Percentiles rank a stretch among this genome's conserved stretches.
These are phyloP conservation scores for Cyberlindnera euphorbiiphila DNA, from an alignment of 805 yeast species.

Conservation along the genomic window DNA sequence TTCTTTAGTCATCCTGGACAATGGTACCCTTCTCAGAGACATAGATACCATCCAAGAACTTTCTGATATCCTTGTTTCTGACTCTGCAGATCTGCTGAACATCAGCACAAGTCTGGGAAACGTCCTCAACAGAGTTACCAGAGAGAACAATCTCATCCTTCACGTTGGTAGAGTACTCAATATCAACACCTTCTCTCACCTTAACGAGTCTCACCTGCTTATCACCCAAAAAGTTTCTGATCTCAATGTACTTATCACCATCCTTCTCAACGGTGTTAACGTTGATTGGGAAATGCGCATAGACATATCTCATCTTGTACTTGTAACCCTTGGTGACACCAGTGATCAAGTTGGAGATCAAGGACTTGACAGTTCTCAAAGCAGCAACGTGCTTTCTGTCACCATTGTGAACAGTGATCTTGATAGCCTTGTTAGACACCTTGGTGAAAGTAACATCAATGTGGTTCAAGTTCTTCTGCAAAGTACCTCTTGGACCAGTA, in stretches of 20 bases:
- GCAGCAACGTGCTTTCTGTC: conserved; percentile 99
- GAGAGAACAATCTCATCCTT: conserved; percentile 91
- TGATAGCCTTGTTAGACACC: conserved; percentile 66
- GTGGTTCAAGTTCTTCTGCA: conserved; percentile 88
- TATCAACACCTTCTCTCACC: conserved; percentile 84
- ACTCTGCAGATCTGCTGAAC: conserved; percentile 97
- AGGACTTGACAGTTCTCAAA: conserved; percentile 95
- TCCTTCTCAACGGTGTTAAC: conserved; percentile 85
- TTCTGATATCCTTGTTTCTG: conserved; percentile 99
- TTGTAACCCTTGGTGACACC: conserved; percentile 99
- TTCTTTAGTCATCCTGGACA: conserved; percentile 53
- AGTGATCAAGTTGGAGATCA: conserved; percentile 87
- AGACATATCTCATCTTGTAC: conserved; percentile 99
- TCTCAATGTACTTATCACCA: conserved; percentile 74
- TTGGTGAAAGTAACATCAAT: conserved; percentile 90
- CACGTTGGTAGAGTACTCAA: conserved; percentile 74
- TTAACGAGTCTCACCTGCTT: conserved; percentile 89
- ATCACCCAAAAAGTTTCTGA: conserved; percentile 99
- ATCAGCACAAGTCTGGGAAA: conserved; percentile 97
- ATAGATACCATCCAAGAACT: conserved; percentile 99
- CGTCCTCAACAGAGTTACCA: conserved; percentile 97
- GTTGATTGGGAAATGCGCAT: conserved; percentile 99
- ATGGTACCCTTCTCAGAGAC: conserved; percentile 93
- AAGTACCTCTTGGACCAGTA: conserved; percentile 96
- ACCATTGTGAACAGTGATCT: conserved; percentile 95